These are phyloP conservation scores for Trametes villosa DNA, from an alignment of 768 basidiomycete genomes.

Conservation along the genomic window DNA sequence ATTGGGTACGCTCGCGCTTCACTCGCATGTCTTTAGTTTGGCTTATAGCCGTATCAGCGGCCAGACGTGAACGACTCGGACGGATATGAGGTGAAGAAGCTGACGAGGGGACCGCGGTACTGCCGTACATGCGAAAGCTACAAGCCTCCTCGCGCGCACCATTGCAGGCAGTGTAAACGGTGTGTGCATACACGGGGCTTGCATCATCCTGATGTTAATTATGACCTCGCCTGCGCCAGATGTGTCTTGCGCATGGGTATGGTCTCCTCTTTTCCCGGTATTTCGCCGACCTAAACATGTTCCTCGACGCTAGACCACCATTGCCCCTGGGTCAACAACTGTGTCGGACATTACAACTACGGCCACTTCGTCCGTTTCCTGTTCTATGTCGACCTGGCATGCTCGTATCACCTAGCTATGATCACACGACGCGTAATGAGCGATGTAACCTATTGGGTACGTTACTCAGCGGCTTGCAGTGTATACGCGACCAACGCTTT, in stretches of 20 bases:
- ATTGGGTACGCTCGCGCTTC: slow-evolving; percentile 84
- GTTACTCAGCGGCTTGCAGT: slow-evolving; percentile 21
- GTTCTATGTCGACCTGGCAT: slow-evolving; percentile 90
- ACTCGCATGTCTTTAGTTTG: too few species aligned
- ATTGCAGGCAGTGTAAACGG: slow-evolving; percentile 87
- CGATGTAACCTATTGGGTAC: slow-evolving; percentile 59
- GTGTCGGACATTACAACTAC: slow-evolving; percentile 92
- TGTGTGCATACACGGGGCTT: slow-evolving; percentile 40
- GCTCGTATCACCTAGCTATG: slow-evolving; percentile 87
- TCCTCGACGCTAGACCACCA: slow-evolving; percentile 67
- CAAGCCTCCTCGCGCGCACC: slow-evolving; percentile 91
- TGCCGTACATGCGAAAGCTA: slow-evolving; percentile 86
- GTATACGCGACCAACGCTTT: neutral
- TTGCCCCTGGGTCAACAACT: slow-evolving; percentile 94
- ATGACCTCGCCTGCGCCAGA: slow-evolving; percentile 38
- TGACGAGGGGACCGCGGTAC: slow-evolving; percentile 80
- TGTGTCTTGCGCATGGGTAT: slow-evolving; percentile 91
- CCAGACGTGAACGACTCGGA: slow-evolving; percentile 71
- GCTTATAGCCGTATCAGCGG: slow-evolving; percentile 56
- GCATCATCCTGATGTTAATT: neutral
- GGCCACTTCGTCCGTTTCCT: slow-evolving; percentile 90
- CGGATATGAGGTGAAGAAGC: slow-evolving; percentile 88
- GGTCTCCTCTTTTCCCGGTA: slow-evolving; percentile 23
- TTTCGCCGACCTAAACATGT: slow-evolving; percentile 10
- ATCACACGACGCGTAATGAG: slow-evolving; percentile 65